Percentiles rank a stretch among this genome's conserved stretches.
Conservation (phyloP, 352 stramenopile species). For the Globisporangium echinulatum region DNA sequence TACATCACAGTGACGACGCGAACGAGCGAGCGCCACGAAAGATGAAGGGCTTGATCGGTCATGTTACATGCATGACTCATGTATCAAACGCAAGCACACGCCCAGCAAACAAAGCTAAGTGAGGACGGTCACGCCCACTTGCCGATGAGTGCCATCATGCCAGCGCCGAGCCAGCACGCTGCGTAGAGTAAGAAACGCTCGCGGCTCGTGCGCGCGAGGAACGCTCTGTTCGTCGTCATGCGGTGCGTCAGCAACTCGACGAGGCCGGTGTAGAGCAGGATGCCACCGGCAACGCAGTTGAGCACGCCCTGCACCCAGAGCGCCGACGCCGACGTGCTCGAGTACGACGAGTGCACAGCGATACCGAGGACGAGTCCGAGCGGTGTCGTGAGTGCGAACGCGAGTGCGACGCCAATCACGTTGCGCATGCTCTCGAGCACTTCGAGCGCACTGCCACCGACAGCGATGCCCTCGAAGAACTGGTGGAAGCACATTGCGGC, state of each 20-base stretch:
- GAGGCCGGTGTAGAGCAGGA: conserved; percentile 53
- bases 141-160: conserved; percentile 56
- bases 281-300: conserved; percentile 57
- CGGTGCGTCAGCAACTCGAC: conserved; percentile 50
- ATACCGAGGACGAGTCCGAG: conserved; percentile 56
- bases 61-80: no score
- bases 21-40: no score
- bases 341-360: conserved; percentile 43
- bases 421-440: conserved; percentile 32
- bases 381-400: conserved; percentile 51
- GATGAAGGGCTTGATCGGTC: no score
- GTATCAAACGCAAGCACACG: no score
- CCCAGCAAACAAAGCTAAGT: neutral
- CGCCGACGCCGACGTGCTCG: conserved; percentile 30
- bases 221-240: conserved; percentile 58
- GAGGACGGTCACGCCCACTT: conserved; percentile 51
- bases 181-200: conserved; percentile 40
- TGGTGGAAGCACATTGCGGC: conserved; percentile 67
- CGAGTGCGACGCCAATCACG: conserved; percentile 37
- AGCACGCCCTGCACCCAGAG: conserved; percentile 59
- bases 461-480: conserved; percentile 68
- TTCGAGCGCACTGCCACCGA: conserved; percentile 35
- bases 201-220: conserved; percentile 24
- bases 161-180: conserved; percentile 45
- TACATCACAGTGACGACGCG: no score